Base-by-base conservation (phyloP, 768 basidiomycete genomes). In the Collybia mongolica region DNA sequence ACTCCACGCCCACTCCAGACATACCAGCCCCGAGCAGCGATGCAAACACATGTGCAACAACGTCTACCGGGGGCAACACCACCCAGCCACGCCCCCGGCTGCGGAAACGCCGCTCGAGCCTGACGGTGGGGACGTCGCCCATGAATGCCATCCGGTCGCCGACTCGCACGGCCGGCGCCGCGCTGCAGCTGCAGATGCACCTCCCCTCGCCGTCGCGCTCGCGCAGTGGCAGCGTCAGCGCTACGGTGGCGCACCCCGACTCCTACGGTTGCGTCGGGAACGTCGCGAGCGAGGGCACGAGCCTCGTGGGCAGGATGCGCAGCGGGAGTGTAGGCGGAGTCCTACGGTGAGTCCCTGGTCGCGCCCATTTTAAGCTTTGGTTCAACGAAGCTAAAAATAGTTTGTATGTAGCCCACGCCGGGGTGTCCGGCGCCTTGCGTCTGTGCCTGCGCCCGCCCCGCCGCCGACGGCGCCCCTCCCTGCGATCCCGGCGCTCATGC, bases 71-170 rank as follows among this genome's bases (percentile, higher is more conserved):
- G n/a, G n/a, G n/a, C n/a, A n/a, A n/a, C 17, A 35, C 52, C 22
- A 36, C 49, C 15, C 57, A 54, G 17, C 51, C 54, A 12, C 60
- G 49, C 22, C 76, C 78, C 20, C 74, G 73, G 28, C 73, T 82
- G 22, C 80, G 86, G 41, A 77, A 75, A 45, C 79, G 86, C 37
- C 80, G 83, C 37, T 85, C 83, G 15, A 86, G 84, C 32, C 64
- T 88, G 24, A 86, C 80, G 4, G 53, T 81, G 18, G 73, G 66
- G 2, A 68, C 72, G 11, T 81, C 74, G 6, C 82, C 84, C 1
- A 78, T 86, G 65, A 72, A 72, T 37, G 61, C 72, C 29, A 82
- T 87, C 56, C 84, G 83, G 51, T 80, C 82, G 0, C 80, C 84
- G 1, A 58, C 72, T 12, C 74, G 82, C 29, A 76, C 67, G 1